Conservation (phyloP, 805 yeast genomes). For the Candida loeiensis region DNA sequence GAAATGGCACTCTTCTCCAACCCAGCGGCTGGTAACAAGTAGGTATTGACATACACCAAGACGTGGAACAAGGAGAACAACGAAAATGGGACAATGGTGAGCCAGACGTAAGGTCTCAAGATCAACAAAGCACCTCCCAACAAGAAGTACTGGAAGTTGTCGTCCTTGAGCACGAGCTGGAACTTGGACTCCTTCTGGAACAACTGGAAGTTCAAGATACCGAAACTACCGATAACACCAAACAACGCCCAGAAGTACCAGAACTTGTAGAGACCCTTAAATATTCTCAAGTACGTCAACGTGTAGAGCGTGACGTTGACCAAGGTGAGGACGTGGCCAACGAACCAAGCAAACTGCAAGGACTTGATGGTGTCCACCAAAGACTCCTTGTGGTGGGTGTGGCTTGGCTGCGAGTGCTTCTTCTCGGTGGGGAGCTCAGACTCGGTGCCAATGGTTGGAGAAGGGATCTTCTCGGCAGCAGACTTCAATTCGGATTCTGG, state of each 20-base stretch:
- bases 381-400: constrained; percentile 11
- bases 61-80: constrained; percentile 81
- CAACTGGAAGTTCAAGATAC: constrained; percentile 65
- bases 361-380: constrained; percentile 33
- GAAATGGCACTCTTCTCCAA: constrained; percentile 30
- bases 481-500: constrained; percentile 3
- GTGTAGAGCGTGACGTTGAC: constrained; percentile 27
- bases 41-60: constrained; percentile 62
- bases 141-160: constrained; percentile 71
- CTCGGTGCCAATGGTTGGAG: neutral
- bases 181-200: constrained; percentile 29
- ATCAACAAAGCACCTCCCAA: constrained; percentile 45
- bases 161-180: constrained; percentile 40
- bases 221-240: constrained; percentile 70
- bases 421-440: neutral
- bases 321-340: constrained; percentile 39
- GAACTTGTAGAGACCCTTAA: constrained; percentile 19
- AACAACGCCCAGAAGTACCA: constrained; percentile 60
- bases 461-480: neutral
- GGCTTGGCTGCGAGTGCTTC: neutral
- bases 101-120: constrained; percentile 54
- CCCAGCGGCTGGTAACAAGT: constrained; percentile 59
- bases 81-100: constrained; percentile 70
- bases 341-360: constrained; percentile 76
- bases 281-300: constrained; percentile 32